Conservation (phyloP, 208 protist genomes). For the Leishmania lainsoni region DNA sequence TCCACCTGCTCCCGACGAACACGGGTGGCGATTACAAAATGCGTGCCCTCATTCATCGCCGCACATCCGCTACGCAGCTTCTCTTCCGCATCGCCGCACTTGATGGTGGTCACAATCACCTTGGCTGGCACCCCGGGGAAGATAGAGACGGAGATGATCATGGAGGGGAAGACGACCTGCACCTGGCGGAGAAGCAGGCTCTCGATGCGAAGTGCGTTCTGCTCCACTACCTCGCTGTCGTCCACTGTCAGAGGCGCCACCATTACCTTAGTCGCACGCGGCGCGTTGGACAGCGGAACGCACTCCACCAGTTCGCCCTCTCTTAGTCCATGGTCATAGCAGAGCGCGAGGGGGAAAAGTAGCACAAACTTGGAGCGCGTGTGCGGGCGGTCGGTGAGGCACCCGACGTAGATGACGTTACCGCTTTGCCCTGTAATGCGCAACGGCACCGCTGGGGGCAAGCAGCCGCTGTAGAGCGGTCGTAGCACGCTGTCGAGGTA, state of each 20-base stretch:
- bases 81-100: conserved; percentile 42
- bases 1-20: conserved; percentile 38
- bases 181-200: conserved; percentile 79
- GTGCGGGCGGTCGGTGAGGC: conserved; percentile 58
- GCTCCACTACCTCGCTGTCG: conserved; percentile 93
- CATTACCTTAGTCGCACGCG: conserved; percentile 69
- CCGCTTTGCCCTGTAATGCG: conserved; percentile 50
- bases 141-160: conserved; percentile 71
- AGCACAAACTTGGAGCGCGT: conserved; percentile 55
- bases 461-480: conserved; percentile 48
- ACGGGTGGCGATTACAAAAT: conserved; percentile 84
- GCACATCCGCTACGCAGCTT: conserved; percentile 55
- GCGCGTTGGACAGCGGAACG: conserved; percentile 41
- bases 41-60: conserved; percentile 81
- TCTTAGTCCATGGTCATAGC: conserved; percentile 50
- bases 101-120: conserved; percentile 66
- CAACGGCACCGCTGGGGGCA: conserved; percentile 62
- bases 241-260: conserved; percentile 85
- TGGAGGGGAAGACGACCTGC: conserved; percentile 80
- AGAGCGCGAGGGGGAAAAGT: conserved; percentile 55
- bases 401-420: conserved; percentile 65
- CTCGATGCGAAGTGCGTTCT: conserved; percentile 88
- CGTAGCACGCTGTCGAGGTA: conserved; percentile 49
- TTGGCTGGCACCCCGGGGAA: conserved; percentile 70
- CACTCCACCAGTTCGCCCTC: conserved; percentile 67